A percentile compares a stretch with the other conserved stretches of the same genome.
phyloP scores from a whole-genome alignment of 352 stramenopile species.

The Blastocystis sp. region DNA sequence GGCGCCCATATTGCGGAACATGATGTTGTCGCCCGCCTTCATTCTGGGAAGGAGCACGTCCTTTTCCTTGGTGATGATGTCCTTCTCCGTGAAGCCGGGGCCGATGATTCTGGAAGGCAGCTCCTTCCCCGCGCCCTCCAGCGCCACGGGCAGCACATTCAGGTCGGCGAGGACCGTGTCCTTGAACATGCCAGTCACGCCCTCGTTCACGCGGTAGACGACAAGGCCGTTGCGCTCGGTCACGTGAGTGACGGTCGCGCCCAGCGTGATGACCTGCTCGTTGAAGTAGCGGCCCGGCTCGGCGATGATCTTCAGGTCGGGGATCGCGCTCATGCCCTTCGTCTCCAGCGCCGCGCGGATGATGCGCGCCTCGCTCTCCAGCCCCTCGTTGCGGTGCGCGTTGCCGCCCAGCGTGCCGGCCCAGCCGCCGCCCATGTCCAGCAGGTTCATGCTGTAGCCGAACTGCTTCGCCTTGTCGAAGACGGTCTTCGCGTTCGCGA shows the following conservation, averaged over 20 bases:
- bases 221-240: background rate
- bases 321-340: background rate
- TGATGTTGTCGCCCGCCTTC: constrained; percentile 50
- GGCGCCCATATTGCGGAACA: constrained; percentile 49
- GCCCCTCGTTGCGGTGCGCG: background rate
- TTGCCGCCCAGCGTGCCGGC: constrained; percentile 6
- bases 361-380: background rate
- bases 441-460: constrained; percentile 39
- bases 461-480: constrained; percentile 55
- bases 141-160: background rate
- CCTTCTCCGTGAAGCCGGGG: background rate
- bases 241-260: background rate
- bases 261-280: constrained; percentile 28
- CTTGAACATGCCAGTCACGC: constrained; percentile 62
- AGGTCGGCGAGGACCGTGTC: constrained; percentile 29
- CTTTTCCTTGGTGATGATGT: background rate
- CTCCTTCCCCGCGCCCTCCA: background rate
- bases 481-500: constrained; percentile 10
- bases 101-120: constrained; percentile 47
- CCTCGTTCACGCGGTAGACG: constrained; percentile 61
- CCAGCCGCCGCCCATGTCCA: constrained; percentile 68
- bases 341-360: constrained; percentile 21
- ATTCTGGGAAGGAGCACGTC: constrained; percentile 26
- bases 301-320: constrained; percentile 40
- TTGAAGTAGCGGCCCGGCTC: constrained; percentile 69